Base-by-base conservation (phyloP, 345 rosid species). In the Gossypium sturtianum region DNA sequence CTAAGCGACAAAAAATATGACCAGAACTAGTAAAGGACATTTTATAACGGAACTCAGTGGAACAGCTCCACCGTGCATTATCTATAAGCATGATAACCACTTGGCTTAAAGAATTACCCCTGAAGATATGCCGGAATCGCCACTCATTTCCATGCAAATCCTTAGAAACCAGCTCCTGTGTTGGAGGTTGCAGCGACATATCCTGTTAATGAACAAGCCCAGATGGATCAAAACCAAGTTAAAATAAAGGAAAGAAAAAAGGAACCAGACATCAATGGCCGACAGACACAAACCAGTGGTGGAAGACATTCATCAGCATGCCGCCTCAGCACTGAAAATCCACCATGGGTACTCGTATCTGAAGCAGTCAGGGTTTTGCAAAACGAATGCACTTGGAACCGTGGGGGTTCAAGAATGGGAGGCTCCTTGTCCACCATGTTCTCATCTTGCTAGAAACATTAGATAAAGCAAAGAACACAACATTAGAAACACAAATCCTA, bases 301-400 rank as follows among this genome's bases (percentile, higher is more conserved):
- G 98, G 98, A 12, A 93, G 93, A 72, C 97, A 93, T 72, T 90
- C 97, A 73, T 91, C 94, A 1, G 94, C 98, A 70, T 93, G 98
- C n/a, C 97, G 83, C 62, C 88, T 84, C n/a, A 88, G 87, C 22
- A 92, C 96, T 2, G 97, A 90, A 80, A 90, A 92, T 58, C 97
- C 97, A 77, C 97, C 97, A 45, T 92, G 97, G 7, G 97, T 92
- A 80, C 97, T 90, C 12, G 96, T 90, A 76, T 92, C 97, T 0
- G 97, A 90, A 8, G 97, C 97, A 59, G 97, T 92, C 76, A 92
- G 78, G 15, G 94, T 89, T 82, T 92, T 92, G 80, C 94, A 90
- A 78, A 90, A 92, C 0, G 97, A 89, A 76, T 88, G 93, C 13
- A 87, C 93, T 27, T 83, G 92, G 56, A 89, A 89, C 75, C 86